Evolutionary conservation across 2,329 filamentous ascomycete species (phyloP).

Genomic region (Ophiostoma sp.): DNA sequence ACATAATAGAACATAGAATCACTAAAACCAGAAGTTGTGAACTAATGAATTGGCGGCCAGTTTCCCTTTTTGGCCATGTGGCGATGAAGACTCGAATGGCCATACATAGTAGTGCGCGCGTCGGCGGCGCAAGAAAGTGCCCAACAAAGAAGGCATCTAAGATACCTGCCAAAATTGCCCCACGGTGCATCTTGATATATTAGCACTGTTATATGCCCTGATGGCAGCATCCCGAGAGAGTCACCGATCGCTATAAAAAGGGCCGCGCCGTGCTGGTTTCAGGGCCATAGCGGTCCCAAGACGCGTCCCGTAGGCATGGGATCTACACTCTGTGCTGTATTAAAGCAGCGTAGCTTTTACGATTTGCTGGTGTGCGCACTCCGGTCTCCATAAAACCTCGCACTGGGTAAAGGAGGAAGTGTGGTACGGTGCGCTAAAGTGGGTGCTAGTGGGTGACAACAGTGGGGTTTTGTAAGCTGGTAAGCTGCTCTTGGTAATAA

Average conservation of each 20-base stretch:
- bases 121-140: constrained; percentile 8
- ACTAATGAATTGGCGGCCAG: neutral
- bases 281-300: neutral
- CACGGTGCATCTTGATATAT: neutral
- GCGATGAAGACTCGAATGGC: neutral
- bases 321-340: neutral
- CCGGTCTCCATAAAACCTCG: neutral
- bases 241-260: neutral
- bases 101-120: neutral
- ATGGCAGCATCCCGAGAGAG: neutral
- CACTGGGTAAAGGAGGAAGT: neutral
- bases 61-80: constrained; percentile 6
- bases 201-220: neutral
- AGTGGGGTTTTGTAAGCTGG: neutral
- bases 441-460: neutral
- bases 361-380: neutral
- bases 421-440: neutral
- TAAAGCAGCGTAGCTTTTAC: neutral
- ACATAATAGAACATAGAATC: no score
- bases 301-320: constrained; percentile 2
- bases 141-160: neutral
- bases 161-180: neutral
- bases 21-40: no score
- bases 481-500: constrained; percentile 7
- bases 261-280: neutral